A percentile compares a stretch with the other conserved stretches of the same genome.
Evolutionary conservation across 148 eudicot genomes (phyloP).

Genomic region (Selenicereus undatus): DNA sequence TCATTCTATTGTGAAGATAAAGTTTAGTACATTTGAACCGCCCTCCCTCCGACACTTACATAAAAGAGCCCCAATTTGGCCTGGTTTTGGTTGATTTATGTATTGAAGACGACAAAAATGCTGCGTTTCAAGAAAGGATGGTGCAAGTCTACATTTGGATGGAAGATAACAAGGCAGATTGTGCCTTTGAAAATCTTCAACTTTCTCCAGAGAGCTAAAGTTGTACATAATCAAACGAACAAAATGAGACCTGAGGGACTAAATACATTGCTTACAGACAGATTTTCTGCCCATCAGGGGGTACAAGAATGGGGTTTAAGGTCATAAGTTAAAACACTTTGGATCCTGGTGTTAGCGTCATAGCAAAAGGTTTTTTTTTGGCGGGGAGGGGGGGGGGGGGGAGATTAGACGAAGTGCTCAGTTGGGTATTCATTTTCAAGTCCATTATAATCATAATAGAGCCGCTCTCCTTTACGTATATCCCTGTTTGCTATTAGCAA

Average conservation of each 20-base stretch:
- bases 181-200: not conserved
- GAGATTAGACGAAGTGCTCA: constrained; percentile 69
- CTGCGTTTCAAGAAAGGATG: no score
- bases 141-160: no score
- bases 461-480: constrained; percentile 80
- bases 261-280: constrained; percentile 10
- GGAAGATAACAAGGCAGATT: not conserved
- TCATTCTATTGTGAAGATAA: no score
- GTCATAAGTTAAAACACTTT: not conserved
- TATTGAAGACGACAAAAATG: no score
- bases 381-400: not conserved
- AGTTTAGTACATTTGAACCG: no score
- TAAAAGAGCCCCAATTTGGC: no score
- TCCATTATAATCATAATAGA: constrained; percentile 91
- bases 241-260: constrained; percentile 2
- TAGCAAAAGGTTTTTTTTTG: not conserved
- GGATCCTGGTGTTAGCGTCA: not conserved
- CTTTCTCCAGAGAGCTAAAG: not conserved
- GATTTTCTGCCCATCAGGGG: constrained; percentile 4
- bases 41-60: no score
- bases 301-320: not conserved
- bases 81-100: no score
- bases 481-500: constrained; percentile 83
- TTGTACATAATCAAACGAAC: constrained; percentile 7
- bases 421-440: constrained; percentile 93